phyloP scores from a whole-genome alignment of 345 rosid genomes.

The Triadica sebifera region DNA sequence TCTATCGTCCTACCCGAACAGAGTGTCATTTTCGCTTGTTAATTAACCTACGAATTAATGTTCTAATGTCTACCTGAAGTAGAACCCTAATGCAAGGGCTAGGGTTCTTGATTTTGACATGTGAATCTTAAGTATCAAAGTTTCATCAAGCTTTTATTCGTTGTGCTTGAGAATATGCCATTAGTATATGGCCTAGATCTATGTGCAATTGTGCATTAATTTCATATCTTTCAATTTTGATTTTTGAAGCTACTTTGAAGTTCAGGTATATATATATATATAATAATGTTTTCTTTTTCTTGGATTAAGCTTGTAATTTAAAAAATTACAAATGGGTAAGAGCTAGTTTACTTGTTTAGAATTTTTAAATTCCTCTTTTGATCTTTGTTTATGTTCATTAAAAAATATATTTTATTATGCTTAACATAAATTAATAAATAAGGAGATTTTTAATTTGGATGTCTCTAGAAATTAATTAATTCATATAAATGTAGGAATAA shows the following conservation, averaged over 20 bases:
- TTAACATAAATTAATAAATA: too few relatives aligned
- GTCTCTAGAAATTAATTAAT: background rate
- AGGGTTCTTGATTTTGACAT: slow-evolving; percentile 7
- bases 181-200: background rate
- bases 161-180: background rate
- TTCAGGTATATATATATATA: background rate
- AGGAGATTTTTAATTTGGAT: too few relatives aligned
- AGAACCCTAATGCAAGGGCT: background rate
- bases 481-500: background rate
- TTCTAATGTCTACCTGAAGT: slow-evolving; percentile 7
- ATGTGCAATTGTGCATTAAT: background rate
- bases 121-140: background rate
- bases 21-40: background rate
- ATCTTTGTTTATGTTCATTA: background rate
- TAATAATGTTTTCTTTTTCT: background rate
- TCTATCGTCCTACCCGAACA: background rate
- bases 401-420: too few relatives aligned
- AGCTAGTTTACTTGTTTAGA: too few relatives aligned
- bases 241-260: background rate
- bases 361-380: background rate
- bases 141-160: too few relatives aligned
- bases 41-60: background rate
- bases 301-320: background rate
- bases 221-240: background rate
- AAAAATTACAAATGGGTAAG: too few relatives aligned